Evolutionary conservation across 2,329 filamentous ascomycete species (phyloP).

Genomic region (Alternaria angustiovoidea): DNA sequence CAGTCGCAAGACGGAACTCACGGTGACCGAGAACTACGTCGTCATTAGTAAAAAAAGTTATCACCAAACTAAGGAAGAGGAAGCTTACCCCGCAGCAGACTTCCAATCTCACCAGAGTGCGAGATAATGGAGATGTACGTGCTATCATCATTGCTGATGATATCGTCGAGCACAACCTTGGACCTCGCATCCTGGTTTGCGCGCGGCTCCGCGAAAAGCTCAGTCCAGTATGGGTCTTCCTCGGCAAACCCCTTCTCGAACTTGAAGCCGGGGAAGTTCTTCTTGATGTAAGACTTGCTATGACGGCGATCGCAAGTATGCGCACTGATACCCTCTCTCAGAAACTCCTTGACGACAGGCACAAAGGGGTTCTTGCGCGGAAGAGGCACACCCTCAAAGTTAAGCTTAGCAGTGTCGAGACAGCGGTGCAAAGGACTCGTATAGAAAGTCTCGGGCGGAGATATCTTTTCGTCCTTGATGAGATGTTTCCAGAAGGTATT

Average conservation of each 20-base stretch:
- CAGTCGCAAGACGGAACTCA: constrained; percentile 69
- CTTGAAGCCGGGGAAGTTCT: constrained; percentile 60
- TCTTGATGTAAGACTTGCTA: constrained; percentile 62
- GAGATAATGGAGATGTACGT: constrained; percentile 63
- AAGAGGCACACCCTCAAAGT: constrained; percentile 64
- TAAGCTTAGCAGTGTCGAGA: constrained; percentile 68
- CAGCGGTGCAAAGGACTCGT: constrained; percentile 70
- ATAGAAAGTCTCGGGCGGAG: constrained; percentile 71
- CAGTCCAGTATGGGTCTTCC: constrained; percentile 62
- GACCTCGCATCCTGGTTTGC: constrained; percentile 60
- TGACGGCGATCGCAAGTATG: constrained; percentile 74
- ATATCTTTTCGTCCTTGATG: constrained; percentile 60
- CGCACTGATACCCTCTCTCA: constrained; percentile 71
- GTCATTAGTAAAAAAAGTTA: neutral
- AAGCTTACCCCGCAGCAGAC: constrained; percentile 55
- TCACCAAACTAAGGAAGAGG: neutral
- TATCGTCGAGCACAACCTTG: constrained; percentile 59
- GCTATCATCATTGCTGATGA: constrained; percentile 59
- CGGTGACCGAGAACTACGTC: constrained; percentile 64
- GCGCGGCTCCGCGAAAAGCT: constrained; percentile 59
- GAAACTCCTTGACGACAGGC: constrained; percentile 69
- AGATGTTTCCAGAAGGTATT: constrained; percentile 67
- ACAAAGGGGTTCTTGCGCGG: constrained; percentile 62
- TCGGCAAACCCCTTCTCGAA: constrained; percentile 71
- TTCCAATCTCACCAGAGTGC: constrained; percentile 67